These are phyloP conservation scores for Monilinia fructigena DNA, from an alignment of 2,329 filamentous ascomycete genomes.

Conservation along the genomic window DNA sequence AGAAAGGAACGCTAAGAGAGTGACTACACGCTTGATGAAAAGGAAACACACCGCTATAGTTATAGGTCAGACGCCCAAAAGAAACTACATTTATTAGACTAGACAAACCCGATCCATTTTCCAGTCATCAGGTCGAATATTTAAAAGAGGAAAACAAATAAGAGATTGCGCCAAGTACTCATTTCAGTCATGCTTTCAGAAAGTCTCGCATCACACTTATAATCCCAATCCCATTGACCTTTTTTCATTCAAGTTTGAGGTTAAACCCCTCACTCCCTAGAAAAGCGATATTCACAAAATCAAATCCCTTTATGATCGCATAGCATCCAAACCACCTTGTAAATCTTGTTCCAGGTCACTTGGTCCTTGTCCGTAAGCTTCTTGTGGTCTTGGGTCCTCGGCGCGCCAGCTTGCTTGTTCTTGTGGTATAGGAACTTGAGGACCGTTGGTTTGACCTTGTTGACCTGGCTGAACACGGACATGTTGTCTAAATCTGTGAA, in stretches of 20 bases:
- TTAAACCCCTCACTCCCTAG: background rate
- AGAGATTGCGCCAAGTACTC: constrained; percentile 5
- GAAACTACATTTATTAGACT: constrained; percentile 9
- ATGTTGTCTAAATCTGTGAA: constrained; percentile 72
- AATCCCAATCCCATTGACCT: constrained; percentile 6
- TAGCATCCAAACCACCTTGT: constrained; percentile 41
- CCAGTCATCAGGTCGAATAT: background rate
- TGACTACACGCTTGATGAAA: background rate
- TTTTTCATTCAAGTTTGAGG: constrained; percentile 2
- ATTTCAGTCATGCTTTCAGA: constrained; percentile 5
- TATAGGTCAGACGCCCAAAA: constrained; percentile 1
- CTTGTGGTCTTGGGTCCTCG: constrained; percentile 42
- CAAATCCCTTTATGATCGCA: constrained; percentile 31
- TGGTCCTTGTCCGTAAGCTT: constrained; percentile 37
- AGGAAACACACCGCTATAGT: background rate
- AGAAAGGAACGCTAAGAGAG: background rate
- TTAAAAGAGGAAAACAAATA: background rate
- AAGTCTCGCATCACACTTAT: background rate
- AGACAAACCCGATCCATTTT: constrained; percentile 10
- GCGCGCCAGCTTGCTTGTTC: constrained; percentile 37
- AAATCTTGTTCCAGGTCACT: constrained; percentile 42
- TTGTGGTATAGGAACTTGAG: constrained; percentile 40
- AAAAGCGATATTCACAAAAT: background rate
- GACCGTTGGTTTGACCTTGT: constrained; percentile 34
- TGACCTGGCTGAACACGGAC: constrained; percentile 41